Evolutionary conservation across 2,329 filamentous ascomycete genomes (phyloP), one percentile per base, ranked within the genome.

Genomic region (Aspergillus uvarum): DNA sequence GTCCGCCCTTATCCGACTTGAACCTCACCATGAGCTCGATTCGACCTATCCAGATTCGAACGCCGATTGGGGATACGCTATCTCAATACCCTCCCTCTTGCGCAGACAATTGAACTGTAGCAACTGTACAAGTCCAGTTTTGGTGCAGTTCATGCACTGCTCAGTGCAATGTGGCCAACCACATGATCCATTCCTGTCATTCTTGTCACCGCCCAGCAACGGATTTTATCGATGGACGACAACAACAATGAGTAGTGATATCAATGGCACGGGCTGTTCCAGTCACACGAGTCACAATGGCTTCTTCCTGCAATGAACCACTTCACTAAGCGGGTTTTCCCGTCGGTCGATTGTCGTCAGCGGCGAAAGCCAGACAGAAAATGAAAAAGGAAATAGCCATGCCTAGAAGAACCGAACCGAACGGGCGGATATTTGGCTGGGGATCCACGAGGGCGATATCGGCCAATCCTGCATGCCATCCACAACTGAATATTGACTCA

Each of bases 361-460:
- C 48, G 58, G 57, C 50, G 53, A 59, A 29, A 29, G 26, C 26
- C 56, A 54, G 35, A 44, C 32, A 51, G 47, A 44, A 50, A 55
- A 58, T 60, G 47, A 53, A 16, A 62, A 42, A 56, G 48, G 21
- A 21, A 53, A 24, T 42, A 5, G 24, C 21, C 16, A 22, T 44
- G 32, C 26, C 2, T 14, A 21, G 52, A 29, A 10, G 42, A 47
- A 55, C 24, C 42, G 8, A 44, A 16, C 12, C 53, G 8, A 44
- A 16, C 12, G 42, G 12, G 53, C 53, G 53, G 53, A 19, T 55
- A 55, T 48, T 48, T 48, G 48, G 29, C 49, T 31, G 54, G 42
- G 21, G 29, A 49, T 19, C 47, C 50, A 49, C 52, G 56, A 62
- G 51, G 57, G 71, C 71, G 71, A 73, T 71, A 71, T 72, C 70